Evolutionary conservation across 176 grass and related monocot species (phyloP).

Genomic region (Lolium perenne): DNA sequence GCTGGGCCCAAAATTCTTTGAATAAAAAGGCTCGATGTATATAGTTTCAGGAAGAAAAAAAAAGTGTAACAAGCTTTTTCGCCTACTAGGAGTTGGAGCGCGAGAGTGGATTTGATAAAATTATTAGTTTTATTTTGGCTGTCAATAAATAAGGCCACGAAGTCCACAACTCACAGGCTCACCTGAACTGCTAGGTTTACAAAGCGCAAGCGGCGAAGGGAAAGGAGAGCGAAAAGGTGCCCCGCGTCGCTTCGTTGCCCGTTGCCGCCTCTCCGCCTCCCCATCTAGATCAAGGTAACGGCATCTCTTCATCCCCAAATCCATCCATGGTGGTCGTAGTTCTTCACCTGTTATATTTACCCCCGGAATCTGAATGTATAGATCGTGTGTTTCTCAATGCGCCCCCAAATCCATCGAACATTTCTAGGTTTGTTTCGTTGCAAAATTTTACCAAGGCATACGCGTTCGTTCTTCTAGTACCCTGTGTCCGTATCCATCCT

Average conservation of each 20-base stretch:
- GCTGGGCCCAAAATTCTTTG: too few species aligned
- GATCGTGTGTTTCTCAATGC: neutral
- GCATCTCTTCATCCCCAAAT: neutral
- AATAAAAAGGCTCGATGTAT: too few species aligned
- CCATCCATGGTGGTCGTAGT: neutral
- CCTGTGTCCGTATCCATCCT: neutral
- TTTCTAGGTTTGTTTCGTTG: neutral
- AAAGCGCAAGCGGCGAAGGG: neutral
- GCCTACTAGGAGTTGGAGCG: too few species aligned
- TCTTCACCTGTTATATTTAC: neutral
- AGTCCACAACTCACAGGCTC: neutral
- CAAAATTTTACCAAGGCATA: neutral
- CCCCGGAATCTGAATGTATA: neutral
- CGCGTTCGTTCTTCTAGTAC: neutral
- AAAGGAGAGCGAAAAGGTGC: neutral
- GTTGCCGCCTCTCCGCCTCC: neutral
- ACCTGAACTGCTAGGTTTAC: neutral
- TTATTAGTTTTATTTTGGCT: neutral
- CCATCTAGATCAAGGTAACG: neutral
- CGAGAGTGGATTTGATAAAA: too few species aligned
- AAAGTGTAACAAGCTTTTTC: too few species aligned
- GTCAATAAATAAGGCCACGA: neutral
- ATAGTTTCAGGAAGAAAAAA: too few species aligned
- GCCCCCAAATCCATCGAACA: neutral
- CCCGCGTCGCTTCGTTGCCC: neutral